Conservation (phyloP, 805 yeast genomes). For the Helenozyma rhizophorensis region DNA sequence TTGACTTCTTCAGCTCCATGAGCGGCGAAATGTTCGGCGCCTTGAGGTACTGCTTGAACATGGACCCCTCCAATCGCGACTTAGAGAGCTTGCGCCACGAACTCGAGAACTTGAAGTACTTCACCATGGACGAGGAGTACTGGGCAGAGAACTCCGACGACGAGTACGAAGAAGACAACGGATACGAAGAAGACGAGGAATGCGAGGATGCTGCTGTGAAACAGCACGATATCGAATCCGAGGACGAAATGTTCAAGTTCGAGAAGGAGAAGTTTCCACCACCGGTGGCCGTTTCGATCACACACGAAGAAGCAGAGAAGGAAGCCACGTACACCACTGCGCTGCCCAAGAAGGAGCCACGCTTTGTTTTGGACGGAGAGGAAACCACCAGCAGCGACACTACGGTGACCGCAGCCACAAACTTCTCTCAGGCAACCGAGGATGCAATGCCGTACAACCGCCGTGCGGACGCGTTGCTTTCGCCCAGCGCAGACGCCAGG, state of each 20-base stretch:
- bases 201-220: constrained; percentile 6
- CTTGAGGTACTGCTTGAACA: constrained; percentile 67
- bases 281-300: not conserved
- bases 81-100: constrained; percentile 57
- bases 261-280: constrained; percentile 1
- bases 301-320: not conserved
- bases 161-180: constrained; percentile 35
- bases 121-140: constrained; percentile 75
- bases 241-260: constrained; percentile 8
- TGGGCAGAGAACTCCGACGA: constrained; percentile 43
- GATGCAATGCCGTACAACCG: constrained; percentile 29
- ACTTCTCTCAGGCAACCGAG: constrained; percentile 4
- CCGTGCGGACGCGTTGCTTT: constrained; percentile 41
- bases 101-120: constrained; percentile 53
- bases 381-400: constrained; percentile 8
- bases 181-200: constrained; percentile 24
- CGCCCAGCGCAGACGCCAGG: constrained; percentile 31
- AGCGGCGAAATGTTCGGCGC: constrained; percentile 84
- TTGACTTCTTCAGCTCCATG: constrained; percentile 89
- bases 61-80: constrained; percentile 84
- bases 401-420: constrained; percentile 1
- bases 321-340: not conserved
- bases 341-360: not conserved
- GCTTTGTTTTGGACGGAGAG: constrained; percentile 3
- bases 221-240: constrained; percentile 4